A percentile compares a stretch with the other conserved stretches of the same genome.
phyloP scores from a whole-genome alignment of 495 filamentous ascomycete species.

The Aspergillus leporis region DNA sequence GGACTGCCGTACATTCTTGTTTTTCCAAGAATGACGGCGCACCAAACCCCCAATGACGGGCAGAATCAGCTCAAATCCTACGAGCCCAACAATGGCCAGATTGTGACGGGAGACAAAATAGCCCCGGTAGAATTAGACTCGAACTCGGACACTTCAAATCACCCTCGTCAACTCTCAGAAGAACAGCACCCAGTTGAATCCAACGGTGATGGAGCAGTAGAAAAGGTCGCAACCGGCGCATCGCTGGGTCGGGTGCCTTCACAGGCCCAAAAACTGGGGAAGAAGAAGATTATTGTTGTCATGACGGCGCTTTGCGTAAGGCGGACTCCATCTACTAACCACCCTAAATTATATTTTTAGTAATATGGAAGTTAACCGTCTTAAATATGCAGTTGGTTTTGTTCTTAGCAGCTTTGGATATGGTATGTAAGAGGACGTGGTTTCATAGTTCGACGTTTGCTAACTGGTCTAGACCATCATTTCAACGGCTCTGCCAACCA shows the following conservation, averaged over 20 bases:
- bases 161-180: conserved; percentile 5
- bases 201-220: conserved; percentile 20
- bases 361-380: conserved; percentile 15
- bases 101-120: conserved; percentile 11
- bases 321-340: background rate
- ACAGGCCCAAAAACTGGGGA: conserved; percentile 45
- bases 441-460: background rate
- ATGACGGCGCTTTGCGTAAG: conserved; percentile 54
- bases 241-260: conserved; percentile 39
- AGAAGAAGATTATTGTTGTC: conserved; percentile 49
- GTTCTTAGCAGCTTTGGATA: conserved; percentile 56
- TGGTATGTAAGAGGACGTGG: conserved; percentile 30
- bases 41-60: conserved; percentile 3
- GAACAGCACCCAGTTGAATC: conserved; percentile 1
- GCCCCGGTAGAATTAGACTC: conserved; percentile 8
- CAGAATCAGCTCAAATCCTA: conserved; percentile 1
- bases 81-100: background rate
- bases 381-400: conserved; percentile 40
- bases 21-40: conserved; percentile 13
- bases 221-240: conserved; percentile 24
- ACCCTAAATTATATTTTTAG: background rate
- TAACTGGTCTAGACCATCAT: conserved; percentile 45
- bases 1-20: too few relatives aligned
- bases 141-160: conserved; percentile 2
- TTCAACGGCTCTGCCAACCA: conserved; percentile 60